Evolutionary conservation across 345 rosid genomes (phyloP).

Genomic region (Eucalyptus curtisii): DNA sequence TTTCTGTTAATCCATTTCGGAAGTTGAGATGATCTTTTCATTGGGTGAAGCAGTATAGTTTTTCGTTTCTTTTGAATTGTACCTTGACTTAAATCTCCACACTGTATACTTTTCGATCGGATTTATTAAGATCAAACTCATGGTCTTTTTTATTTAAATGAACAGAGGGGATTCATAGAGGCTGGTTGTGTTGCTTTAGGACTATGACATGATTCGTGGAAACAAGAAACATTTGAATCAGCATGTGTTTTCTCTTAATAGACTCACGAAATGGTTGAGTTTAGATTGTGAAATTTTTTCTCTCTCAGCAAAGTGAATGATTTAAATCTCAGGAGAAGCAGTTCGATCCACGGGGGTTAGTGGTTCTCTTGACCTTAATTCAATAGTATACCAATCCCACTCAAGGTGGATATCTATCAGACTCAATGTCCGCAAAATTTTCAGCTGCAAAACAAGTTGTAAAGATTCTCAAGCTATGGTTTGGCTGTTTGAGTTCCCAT

Average conservation of each 20-base stretch:
- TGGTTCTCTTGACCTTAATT: too few species aligned
- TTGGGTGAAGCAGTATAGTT: neutral
- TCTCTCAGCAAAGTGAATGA: neutral
- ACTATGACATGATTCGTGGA: neutral
- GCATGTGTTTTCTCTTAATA: neutral
- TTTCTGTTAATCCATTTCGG: neutral
- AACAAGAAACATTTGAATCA: neutral
- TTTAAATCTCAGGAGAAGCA: too few species aligned
- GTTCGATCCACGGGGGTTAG: too few species aligned
- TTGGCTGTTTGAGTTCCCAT: neutral
- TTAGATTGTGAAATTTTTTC: neutral
- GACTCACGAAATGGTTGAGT: neutral
- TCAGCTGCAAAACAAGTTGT: neutral
- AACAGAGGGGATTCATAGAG: neutral
- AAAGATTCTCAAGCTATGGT: neutral
- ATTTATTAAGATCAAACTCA: neutral
- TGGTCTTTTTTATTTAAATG: neutral
- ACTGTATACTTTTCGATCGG: neutral
- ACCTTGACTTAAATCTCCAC: neutral
- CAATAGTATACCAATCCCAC: too few species aligned
- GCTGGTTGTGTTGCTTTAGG: neutral
- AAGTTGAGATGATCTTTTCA: neutral
- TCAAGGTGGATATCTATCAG: neutral
- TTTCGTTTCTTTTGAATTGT: neutral
- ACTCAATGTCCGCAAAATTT: neutral